Percentiles rank a stretch among this genome's conserved stretches.
phyloP scores from a whole-genome alignment of 129 eudicot genomes.

The Saposhnikovia divaricata region DNA sequence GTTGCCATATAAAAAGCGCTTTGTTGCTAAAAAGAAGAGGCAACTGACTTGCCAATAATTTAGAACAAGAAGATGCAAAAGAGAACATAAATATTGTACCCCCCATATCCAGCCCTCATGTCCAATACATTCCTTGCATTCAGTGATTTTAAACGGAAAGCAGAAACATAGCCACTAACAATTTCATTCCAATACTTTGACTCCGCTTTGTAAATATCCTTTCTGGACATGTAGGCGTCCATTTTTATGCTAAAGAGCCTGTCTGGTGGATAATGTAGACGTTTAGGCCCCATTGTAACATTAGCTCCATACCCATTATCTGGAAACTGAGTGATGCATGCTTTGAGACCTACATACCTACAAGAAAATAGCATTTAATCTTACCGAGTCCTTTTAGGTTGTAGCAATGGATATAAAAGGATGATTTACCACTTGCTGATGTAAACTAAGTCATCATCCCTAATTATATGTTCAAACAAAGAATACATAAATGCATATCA shows the following conservation, averaged over 20 bases:
- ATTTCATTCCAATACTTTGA: conserved; percentile 67
- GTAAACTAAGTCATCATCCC: background rate
- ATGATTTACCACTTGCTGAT: background rate
- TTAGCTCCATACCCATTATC: conserved; percentile 59
- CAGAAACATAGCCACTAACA: conserved; percentile 48
- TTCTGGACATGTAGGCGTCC: conserved; percentile 77
- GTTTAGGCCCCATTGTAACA: conserved; percentile 60
- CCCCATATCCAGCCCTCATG: conserved; percentile 88
- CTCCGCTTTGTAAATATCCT: conserved; percentile 67
- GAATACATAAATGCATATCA: background rate
- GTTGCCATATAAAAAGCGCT: background rate
- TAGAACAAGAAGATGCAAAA: background rate
- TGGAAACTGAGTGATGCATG: conserved; percentile 64
- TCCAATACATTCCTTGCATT: conserved; percentile 66
- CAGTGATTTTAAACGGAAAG: conserved; percentile 37
- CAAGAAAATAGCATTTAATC: background rate
- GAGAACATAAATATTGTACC: conserved; percentile 30
- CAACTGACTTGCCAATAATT: background rate
- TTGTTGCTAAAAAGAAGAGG: background rate
- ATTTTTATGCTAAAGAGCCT: conserved; percentile 62
- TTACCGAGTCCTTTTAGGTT: background rate
- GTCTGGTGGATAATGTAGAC: conserved; percentile 70
- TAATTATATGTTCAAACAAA: no score
- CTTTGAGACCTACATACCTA: conserved; percentile 62
- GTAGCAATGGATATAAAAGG: background rate